phyloP scores from a whole-genome alignment of 2,329 filamentous ascomycete species.

The Calonectria pauciramosa region DNA sequence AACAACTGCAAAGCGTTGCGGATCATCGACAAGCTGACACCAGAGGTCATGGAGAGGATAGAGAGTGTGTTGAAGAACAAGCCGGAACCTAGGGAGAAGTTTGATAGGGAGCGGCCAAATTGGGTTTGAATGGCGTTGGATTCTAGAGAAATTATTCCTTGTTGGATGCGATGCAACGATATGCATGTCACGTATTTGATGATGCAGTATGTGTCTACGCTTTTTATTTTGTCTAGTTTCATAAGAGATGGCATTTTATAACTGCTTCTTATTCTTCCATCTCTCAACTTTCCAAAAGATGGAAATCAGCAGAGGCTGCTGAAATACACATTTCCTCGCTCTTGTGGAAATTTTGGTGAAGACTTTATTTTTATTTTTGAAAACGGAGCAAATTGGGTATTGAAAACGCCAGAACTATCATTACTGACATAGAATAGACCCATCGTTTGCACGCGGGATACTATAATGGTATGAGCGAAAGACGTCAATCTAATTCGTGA shows the following conservation, averaged over 20 bases:
- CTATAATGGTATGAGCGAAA: background rate
- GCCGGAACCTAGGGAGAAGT: slow-evolving; percentile 18
- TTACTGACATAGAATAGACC: too few relatives aligned
- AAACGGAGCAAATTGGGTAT: too few relatives aligned
- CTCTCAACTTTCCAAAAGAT: background rate
- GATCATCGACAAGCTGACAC: slow-evolving; percentile 38
- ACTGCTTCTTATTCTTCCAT: background rate
- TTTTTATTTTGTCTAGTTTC: background rate
- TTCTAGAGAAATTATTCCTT: background rate
- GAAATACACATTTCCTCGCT: background rate
- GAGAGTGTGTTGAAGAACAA: slow-evolving; percentile 42
- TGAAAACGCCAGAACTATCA: too few relatives aligned
- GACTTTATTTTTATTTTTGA: too few relatives aligned
- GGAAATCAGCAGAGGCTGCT: background rate
- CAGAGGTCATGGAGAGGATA: slow-evolving; percentile 39
- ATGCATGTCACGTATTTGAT: background rate
- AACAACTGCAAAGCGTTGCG: slow-evolving; percentile 43
- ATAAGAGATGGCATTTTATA: background rate
- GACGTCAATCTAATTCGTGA: background rate
- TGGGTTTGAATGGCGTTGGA: background rate
- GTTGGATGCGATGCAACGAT: background rate
- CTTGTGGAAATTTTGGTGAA: background rate
- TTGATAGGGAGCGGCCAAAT: background rate
- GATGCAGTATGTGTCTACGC: background rate
- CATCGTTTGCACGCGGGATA: too few relatives aligned